Conservation (phyloP, 306 rosid genomes). For the Lathyrus aphaca region DNA sequence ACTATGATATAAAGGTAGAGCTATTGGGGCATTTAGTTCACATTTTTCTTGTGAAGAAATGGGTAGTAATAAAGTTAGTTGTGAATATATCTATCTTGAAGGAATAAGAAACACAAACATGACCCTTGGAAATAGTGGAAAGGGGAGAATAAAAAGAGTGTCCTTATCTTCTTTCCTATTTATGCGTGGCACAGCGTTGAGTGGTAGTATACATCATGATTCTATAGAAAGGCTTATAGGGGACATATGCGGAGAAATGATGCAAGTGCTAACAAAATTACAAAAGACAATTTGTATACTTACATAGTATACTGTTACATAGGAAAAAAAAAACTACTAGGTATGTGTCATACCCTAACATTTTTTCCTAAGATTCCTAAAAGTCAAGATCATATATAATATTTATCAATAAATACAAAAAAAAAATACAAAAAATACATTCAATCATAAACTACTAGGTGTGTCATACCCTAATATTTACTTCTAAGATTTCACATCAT, state of each 20-base stretch:
- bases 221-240: conserved; percentile 1
- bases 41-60: conserved; percentile 4
- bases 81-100: neutral
- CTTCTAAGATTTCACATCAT: no score
- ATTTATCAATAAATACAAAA: no score
- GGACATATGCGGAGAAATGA: neutral
- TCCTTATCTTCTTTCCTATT: neutral
- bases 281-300: no score
- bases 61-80: conserved; percentile 10
- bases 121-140: conserved; percentile 21
- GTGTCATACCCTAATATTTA: no score
- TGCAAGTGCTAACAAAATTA: neutral
- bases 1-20: neutral
- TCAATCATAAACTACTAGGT: no score
- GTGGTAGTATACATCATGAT: neutral
- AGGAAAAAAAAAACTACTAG: no score
- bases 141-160: conserved; percentile 11
- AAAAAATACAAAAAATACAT: no score
- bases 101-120: neutral
- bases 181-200: conserved; percentile 6
- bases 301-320: no score
- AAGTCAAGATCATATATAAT: no score
- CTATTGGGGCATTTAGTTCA: neutral
- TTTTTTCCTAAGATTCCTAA: no score
- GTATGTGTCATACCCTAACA: no score